A percentile compares a stretch with the other conserved stretches of the same genome.
Conservation (phyloP, 768 basidiomycete species). For the Leccinum longicurvipes region DNA sequence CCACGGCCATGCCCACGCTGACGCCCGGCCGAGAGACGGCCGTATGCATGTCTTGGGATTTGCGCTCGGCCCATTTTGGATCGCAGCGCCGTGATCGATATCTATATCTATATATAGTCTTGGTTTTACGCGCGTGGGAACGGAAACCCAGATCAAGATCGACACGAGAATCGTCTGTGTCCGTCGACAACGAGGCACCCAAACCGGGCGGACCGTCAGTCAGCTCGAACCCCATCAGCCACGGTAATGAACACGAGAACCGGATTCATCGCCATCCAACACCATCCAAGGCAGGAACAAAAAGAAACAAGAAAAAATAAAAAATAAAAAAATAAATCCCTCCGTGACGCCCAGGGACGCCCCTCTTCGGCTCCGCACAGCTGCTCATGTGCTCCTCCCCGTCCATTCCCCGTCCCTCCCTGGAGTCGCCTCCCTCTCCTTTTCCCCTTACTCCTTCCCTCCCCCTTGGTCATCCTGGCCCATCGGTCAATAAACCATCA, state of each 20-base stretch:
- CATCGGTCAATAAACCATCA: background rate
- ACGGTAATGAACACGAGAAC: constrained; percentile 26
- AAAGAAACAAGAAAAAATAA: too few species aligned
- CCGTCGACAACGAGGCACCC: constrained; percentile 1
- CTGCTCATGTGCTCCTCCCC: background rate
- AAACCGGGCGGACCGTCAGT: background rate
- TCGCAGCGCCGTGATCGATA: constrained; percentile 16
- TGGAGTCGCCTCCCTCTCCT: background rate
- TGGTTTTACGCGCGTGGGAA: constrained; percentile 45
- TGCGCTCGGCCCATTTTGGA: constrained; percentile 23
- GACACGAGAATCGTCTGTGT: constrained; percentile 39
- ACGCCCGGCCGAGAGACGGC: background rate
- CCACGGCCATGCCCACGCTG: background rate
- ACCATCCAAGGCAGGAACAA: background rate
- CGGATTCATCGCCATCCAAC: background rate
- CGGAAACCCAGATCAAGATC: constrained; percentile 50
- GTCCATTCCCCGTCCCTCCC: background rate
- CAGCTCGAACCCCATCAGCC: background rate
- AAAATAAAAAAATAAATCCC: constrained; percentile 47
- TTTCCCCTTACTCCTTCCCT: background rate
- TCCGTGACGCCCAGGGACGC: constrained; percentile 22
- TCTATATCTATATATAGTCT: constrained; percentile 1
- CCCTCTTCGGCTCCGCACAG: constrained; percentile 2
- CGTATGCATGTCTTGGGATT: constrained; percentile 10
- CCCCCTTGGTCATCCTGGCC: background rate